These are phyloP conservation scores for Oryza nivara DNA, from an alignment of 176 grass and related monocot species.

Conservation along the genomic window DNA sequence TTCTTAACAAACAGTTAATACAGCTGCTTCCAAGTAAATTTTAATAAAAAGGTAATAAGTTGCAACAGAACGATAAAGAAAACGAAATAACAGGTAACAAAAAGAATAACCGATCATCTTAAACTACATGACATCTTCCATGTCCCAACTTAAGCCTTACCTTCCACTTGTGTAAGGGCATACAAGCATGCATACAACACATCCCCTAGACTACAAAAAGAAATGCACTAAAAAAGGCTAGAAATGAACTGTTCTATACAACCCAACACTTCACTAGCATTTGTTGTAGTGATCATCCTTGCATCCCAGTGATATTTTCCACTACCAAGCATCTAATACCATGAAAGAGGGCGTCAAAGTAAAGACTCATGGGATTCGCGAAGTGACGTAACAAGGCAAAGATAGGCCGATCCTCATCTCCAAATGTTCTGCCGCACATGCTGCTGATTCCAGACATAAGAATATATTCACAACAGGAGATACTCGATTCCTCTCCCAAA, in stretches of 20 bases:
- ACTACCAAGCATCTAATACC: slow-evolving; percentile 7
- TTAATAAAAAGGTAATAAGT: not conserved
- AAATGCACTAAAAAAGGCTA: not conserved
- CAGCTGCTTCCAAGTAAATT: not conserved
- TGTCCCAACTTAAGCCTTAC: not conserved
- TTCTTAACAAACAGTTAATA: not conserved
- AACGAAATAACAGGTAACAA: not conserved
- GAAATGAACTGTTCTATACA: not conserved
- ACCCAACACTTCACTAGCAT: not conserved
- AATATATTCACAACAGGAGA: not conserved
- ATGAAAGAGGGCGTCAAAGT: not conserved
- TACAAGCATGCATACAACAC: not conserved
- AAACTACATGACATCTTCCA: not conserved
- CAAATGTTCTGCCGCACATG: not conserved
- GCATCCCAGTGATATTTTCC: not conserved
- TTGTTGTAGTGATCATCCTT: not conserved
- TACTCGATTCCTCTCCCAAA: not conserved
- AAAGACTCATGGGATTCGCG: not conserved
- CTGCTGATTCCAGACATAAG: not conserved
- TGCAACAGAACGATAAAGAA: not conserved
- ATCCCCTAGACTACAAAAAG: not conserved
- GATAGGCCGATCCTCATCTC: not conserved
- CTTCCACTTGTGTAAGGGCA: not conserved
- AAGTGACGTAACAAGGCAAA: not conserved
- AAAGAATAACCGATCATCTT: not conserved